Evolutionary conservation across 164 flowering plant genomes (phyloP), one percentile per base, ranked within the genome.

Genomic region (Magnolia changhungtana): DNA sequence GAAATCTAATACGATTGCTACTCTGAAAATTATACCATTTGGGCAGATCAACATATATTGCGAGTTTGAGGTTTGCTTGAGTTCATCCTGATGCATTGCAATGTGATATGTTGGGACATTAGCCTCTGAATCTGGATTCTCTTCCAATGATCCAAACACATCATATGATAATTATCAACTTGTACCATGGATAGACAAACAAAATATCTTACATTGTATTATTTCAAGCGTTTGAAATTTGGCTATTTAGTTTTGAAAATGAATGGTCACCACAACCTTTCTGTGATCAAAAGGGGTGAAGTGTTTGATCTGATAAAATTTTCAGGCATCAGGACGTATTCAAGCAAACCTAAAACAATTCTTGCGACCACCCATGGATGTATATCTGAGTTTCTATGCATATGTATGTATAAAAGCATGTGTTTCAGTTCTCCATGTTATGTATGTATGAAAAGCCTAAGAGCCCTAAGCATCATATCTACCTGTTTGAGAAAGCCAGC

Each of bases 401-500:
- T 0, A 10, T 65, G 8, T 65, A 24, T 65, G 24, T 21, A 24
- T 65, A 8, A 9, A 65, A 65, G 31, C 24, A 20, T 65, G 68
- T 37, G 45, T 37, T 37, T 37, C 61, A 55, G 18, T 55, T 55
- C 61, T 55, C 13, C 18, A 16, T 10, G 18, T 55, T 11, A 16
- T 10, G 18, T 55, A 11, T 55, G 18, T 13, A 55, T 16, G 45
- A 55, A 29, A 31, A 27, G 71, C 50, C 7, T 24, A 31, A 14
- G 11, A 18, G 45, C 29, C 50, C 31, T 37, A 29, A 31, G 29
- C 50, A 27, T 9, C 5, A 31, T 19, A 11, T 68, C 5, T 83
- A 94, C 97, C 91, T 94, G 96, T 80, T 94, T 94, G 75, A 94
- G 95, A 81, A 88, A 94, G 18, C 98, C 98, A 29, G 96, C 97